Conservation (phyloP, 371 early-diverging fungal genomes). For the Catenaria anguillulae region DNA sequence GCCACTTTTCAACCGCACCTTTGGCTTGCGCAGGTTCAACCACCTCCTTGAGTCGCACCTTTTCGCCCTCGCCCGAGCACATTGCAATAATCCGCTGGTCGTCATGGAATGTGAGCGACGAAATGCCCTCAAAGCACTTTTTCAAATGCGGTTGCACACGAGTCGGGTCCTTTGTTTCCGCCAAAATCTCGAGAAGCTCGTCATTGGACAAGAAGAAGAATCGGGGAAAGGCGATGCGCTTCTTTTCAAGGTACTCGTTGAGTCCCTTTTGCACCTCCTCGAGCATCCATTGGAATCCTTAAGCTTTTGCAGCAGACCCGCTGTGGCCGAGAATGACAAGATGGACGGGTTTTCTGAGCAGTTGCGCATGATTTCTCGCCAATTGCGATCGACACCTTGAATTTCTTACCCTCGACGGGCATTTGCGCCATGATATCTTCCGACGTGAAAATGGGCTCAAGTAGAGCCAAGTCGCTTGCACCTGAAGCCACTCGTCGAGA, state of each 20-base stretch:
- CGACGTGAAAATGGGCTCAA: slow-evolving; percentile 41
- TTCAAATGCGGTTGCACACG: slow-evolving; percentile 40
- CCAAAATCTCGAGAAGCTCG: slow-evolving; percentile 39
- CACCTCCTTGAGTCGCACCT: slow-evolving; percentile 26
- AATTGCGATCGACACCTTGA: slow-evolving; percentile 39
- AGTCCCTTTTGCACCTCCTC: slow-evolving; percentile 41
- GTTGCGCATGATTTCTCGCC: slow-evolving; percentile 35
- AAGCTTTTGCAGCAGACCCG: slow-evolving; percentile 31
- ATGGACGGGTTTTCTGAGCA: slow-evolving; percentile 29
- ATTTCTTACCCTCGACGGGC: slow-evolving; percentile 37
- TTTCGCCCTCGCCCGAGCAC: slow-evolving; percentile 38
- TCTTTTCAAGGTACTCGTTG: slow-evolving; percentile 37
- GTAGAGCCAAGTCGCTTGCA: slow-evolving; percentile 40
- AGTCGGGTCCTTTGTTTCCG: slow-evolving; percentile 26
- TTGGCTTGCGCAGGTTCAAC: slow-evolving; percentile 21
- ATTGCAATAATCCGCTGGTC: slow-evolving; percentile 24
- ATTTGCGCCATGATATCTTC: slow-evolving; percentile 42
- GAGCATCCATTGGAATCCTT: slow-evolving; percentile 36
- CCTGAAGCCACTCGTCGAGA: slow-evolving; percentile 38
- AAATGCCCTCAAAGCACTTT: slow-evolving; percentile 42
- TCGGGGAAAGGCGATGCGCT: slow-evolving; percentile 36
- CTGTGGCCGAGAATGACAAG: slow-evolving; percentile 31
- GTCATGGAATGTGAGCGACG: slow-evolving; percentile 26
- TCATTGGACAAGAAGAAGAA: slow-evolving; percentile 46
- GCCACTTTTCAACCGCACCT: slow-evolving; percentile 42